Conservation (phyloP, 2,329 filamentous ascomycete species). For the Venturia aucupariae region DNA sequence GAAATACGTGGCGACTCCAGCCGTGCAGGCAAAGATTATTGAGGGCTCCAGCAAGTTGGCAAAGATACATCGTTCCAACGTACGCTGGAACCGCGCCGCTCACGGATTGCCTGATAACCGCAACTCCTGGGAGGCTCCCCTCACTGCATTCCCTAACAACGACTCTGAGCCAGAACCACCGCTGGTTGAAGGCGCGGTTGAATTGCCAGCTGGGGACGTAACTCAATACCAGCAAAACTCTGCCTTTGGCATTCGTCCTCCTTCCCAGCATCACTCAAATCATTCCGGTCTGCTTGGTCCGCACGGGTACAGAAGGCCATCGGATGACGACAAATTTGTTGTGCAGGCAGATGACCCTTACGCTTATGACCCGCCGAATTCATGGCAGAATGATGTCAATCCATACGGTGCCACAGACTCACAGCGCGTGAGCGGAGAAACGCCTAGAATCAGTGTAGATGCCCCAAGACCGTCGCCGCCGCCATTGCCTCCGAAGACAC, state of each 20-base stretch:
- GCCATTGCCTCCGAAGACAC: slow-evolving; percentile 33
- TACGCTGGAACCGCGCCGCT: slow-evolving; percentile 49
- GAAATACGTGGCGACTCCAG: slow-evolving; percentile 65
- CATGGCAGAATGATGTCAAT: slow-evolving; percentile 26
- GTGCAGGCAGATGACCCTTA: slow-evolving; percentile 25
- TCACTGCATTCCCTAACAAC: slow-evolving; percentile 3
- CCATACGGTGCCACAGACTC: not conserved
- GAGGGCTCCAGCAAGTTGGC: slow-evolving; percentile 72
- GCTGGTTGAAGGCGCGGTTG: slow-evolving; percentile 42
- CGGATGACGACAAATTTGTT: slow-evolving; percentile 42
- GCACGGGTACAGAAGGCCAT: slow-evolving; percentile 20
- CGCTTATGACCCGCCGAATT: slow-evolving; percentile 4
- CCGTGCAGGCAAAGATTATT: slow-evolving; percentile 68
- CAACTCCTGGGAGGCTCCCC: slow-evolving; percentile 14
- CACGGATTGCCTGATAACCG: slow-evolving; percentile 21
- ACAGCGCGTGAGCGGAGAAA: slow-evolving; percentile 40
- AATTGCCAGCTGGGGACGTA: slow-evolving; percentile 49
- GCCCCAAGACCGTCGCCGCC: slow-evolving; percentile 22
- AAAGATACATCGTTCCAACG: slow-evolving; percentile 70
- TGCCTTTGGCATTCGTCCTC: slow-evolving; percentile 1
- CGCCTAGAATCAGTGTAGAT: slow-evolving; percentile 24
- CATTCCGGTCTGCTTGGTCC: slow-evolving; percentile 9
- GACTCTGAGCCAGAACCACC: slow-evolving; percentile 38
- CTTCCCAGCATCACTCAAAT: slow-evolving; percentile 18
- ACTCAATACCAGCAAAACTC: slow-evolving; percentile 21